These are phyloP conservation scores for Heterococcus sp. DNA, from an alignment of 108 stramenopile species.

Conservation along the genomic window DNA sequence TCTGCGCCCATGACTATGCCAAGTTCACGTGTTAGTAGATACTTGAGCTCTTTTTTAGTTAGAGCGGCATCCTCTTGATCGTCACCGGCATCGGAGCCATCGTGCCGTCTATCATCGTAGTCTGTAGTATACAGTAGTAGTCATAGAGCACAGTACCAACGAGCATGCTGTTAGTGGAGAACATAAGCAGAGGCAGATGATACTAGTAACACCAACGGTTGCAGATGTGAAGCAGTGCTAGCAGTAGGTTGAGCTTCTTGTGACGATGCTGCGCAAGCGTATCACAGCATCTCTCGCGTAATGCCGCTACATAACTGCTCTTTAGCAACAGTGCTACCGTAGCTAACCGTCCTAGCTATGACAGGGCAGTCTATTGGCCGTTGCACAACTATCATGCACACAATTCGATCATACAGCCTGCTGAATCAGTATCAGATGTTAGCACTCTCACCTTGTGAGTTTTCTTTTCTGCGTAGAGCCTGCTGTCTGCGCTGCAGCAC, in stretches of 20 bases:
- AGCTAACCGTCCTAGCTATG: too few species aligned
- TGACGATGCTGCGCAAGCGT: too few species aligned
- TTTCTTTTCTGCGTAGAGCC: neutral
- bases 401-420: neutral
- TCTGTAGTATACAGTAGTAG: neutral
- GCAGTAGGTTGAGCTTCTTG: too few species aligned
- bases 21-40: conserved; percentile 29
- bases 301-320: too few species aligned
- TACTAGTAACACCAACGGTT: neutral
- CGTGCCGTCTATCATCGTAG: neutral
- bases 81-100: neutral
- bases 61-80: neutral
- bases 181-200: neutral
- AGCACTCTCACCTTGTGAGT: neutral
- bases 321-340: too few species aligned
- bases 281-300: too few species aligned
- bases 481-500: neutral
- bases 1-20: conserved; percentile 22
- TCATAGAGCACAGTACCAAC: neutral
- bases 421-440: neutral
- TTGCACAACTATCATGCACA: neutral
- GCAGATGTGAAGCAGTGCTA: neutral
- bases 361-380: too few species aligned
- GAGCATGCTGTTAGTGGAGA: neutral
- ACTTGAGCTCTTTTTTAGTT: conserved; percentile 3